These are phyloP conservation scores for Eudorina sp. DNA, from an alignment of 139 green algal genomes.

Conservation along the genomic window DNA sequence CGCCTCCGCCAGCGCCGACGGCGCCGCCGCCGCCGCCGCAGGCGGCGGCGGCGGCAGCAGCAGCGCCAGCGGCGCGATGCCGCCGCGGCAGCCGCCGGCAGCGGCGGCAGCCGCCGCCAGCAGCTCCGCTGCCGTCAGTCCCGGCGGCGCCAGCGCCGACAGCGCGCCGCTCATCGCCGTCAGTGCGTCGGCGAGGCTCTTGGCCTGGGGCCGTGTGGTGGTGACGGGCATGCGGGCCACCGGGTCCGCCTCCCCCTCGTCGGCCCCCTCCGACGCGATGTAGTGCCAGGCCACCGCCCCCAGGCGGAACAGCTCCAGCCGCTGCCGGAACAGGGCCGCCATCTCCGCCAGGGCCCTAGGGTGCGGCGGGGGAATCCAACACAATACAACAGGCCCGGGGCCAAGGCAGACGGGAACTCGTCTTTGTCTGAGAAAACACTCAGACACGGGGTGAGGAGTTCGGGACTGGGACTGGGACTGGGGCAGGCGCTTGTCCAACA, in stretches of 20 bases:
- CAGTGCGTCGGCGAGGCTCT: not conserved
- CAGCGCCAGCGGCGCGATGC: not conserved
- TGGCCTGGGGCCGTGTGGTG: slow-evolving; percentile 31
- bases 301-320: slow-evolving; percentile 45
- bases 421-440: too few relatives aligned
- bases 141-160: not conserved
- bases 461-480: too few relatives aligned
- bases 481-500: too few relatives aligned
- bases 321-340: slow-evolving; percentile 33
- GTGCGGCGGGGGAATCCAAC: too few relatives aligned
- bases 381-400: too few relatives aligned
- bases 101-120: not conserved
- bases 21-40: not conserved
- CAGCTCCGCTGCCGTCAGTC: not conserved
- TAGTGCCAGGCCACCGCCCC: slow-evolving; percentile 37
- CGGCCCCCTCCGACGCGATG: not conserved
- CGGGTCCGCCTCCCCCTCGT: slow-evolving; percentile 18
- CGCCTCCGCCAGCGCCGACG: not conserved
- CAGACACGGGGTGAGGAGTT: too few relatives aligned
- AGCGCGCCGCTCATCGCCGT: slow-evolving; percentile 5
- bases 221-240: slow-evolving; percentile 32
- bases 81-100: too few relatives aligned
- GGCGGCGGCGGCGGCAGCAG: not conserved
- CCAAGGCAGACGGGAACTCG: too few relatives aligned
- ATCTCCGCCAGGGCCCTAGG: slow-evolving; percentile 6